Conservation (phyloP, 2,329 filamentous ascomycete genomes). For the Aspergillus fructus region DNA sequence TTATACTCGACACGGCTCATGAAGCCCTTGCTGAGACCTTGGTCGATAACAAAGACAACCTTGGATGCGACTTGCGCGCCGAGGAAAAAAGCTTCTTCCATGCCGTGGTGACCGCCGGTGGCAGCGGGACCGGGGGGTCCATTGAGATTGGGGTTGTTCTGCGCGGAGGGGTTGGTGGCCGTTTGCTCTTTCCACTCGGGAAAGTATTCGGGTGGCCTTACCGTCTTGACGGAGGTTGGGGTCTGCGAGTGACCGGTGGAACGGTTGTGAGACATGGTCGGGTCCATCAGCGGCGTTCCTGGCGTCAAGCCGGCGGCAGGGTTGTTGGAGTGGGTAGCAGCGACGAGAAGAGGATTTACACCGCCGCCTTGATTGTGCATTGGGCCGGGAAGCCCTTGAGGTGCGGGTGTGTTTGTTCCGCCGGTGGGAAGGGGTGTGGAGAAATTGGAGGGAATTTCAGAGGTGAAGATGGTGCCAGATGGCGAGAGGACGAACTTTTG, state of each 20-base stretch:
- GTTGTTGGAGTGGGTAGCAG: conserved; percentile 65
- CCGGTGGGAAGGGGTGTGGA: conserved; percentile 89
- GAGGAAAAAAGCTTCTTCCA: conserved; percentile 82
- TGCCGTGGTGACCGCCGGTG: conserved; percentile 44
- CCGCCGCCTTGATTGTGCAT: conserved; percentile 59
- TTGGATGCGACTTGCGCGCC: conserved; percentile 84
- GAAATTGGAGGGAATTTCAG: conserved; percentile 90
- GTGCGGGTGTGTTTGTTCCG: conserved; percentile 76
- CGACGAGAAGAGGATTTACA: conserved; percentile 88
- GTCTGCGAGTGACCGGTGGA: conserved; percentile 70
- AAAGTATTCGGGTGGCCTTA: conserved; percentile 79
- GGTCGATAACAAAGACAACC: conserved; percentile 68
- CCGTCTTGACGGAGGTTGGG: conserved; percentile 78
- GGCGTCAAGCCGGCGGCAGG: conserved; percentile 32
- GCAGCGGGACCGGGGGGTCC: conserved; percentile 24
- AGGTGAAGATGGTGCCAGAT: conserved; percentile 94
- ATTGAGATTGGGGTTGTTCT: conserved; percentile 43
- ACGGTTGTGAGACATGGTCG: conserved; percentile 46
- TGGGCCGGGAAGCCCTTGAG: conserved; percentile 44
- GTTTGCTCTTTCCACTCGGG: conserved; percentile 81
- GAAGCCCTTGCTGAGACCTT: conserved; percentile 66
- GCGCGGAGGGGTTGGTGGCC: conserved; percentile 34
- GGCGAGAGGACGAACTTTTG: conserved; percentile 88
- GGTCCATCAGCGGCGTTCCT: conserved; percentile 38
- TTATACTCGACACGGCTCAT: conserved; percentile 69